Evolutionary conservation across 768 basidiomycete species (phyloP).

Genomic region (Galerina sulciceps): DNA sequence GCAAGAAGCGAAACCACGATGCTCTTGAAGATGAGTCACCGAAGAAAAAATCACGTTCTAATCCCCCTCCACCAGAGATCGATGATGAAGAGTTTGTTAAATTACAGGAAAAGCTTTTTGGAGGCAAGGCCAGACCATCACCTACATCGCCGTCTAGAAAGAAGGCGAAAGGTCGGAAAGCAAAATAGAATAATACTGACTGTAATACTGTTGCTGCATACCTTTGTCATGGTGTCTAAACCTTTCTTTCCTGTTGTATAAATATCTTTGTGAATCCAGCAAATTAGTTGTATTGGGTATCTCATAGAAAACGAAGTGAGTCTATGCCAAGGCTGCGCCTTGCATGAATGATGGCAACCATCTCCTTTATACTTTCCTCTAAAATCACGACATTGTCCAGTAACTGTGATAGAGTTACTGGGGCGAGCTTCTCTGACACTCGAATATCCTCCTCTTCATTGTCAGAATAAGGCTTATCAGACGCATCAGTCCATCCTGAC

Average conservation of each 20-base stretch:
- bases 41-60: constrained; percentile 53
- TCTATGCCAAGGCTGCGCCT: constrained; percentile 86
- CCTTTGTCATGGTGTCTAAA: background rate
- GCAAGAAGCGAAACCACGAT: constrained; percentile 57
- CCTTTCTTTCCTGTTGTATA: constrained; percentile 1
- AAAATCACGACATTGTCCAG: constrained; percentile 94
- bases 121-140: constrained; percentile 17
- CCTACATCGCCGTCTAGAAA: background rate
- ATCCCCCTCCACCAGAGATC: constrained; percentile 55
- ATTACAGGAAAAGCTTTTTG: constrained; percentile 61
- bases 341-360: constrained; percentile 84
- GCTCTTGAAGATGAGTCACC: constrained; percentile 46
- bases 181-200: constrained; percentile 1
- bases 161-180: constrained; percentile 11
- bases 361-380: constrained; percentile 94
- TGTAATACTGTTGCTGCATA: background rate
- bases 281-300: no score
- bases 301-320: constrained; percentile 71
- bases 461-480: constrained; percentile 28
- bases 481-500: constrained; percentile 43
- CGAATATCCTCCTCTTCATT: constrained; percentile 37
- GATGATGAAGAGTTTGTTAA: constrained; percentile 69
- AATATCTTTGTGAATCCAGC: background rate
- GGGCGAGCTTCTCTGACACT: constrained; percentile 32
- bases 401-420: constrained; percentile 78